Evolutionary conservation across 1,284 basidiomycete genomes (phyloP).

Genomic region (Gymnopus androsaceus): DNA sequence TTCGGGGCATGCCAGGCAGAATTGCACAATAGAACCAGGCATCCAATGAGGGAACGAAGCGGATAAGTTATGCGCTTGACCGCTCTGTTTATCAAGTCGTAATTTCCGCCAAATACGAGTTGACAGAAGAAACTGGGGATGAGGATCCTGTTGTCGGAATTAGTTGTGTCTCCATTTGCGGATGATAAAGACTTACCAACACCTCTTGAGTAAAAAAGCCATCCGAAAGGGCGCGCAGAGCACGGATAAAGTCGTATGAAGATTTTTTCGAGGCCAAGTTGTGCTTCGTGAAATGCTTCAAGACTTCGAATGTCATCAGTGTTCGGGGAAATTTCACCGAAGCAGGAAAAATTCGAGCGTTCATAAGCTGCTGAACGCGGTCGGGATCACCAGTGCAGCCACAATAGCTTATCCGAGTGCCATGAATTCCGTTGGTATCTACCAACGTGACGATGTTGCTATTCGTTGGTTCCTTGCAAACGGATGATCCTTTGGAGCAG

Average conservation of each 20-base stretch:
- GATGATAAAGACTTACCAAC: background rate
- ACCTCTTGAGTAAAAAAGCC: background rate
- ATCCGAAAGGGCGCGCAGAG: constrained; percentile 16
- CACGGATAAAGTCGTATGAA: constrained; percentile 26
- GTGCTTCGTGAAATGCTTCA: constrained; percentile 31
- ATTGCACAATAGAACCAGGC: constrained; percentile 20
- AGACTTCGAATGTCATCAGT: constrained; percentile 29
- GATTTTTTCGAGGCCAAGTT: constrained; percentile 28
- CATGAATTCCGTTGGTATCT: constrained; percentile 24
- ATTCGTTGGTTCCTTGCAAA: background rate
- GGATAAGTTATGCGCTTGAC: constrained; percentile 30
- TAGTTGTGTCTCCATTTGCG: background rate
- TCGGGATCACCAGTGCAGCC: constrained; percentile 14
- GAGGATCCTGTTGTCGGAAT: constrained; percentile 19
- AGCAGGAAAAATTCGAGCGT: constrained; percentile 30
- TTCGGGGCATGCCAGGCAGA: constrained; percentile 25
- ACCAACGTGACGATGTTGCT: background rate
- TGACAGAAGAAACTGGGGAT: constrained; percentile 26
- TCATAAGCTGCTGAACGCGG: constrained; percentile 27
- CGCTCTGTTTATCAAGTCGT: constrained; percentile 21
- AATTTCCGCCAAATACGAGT: constrained; percentile 26
- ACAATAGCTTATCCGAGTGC: constrained; percentile 20
- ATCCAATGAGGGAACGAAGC: constrained; percentile 17
- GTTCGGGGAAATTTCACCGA: constrained; percentile 26
- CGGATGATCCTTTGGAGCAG: constrained; percentile 12